Evolutionary conservation across 2,329 filamentous ascomycete genomes (phyloP), one percentile per base, ranked within the genome.

Genomic region (Xylaria sp.): DNA sequence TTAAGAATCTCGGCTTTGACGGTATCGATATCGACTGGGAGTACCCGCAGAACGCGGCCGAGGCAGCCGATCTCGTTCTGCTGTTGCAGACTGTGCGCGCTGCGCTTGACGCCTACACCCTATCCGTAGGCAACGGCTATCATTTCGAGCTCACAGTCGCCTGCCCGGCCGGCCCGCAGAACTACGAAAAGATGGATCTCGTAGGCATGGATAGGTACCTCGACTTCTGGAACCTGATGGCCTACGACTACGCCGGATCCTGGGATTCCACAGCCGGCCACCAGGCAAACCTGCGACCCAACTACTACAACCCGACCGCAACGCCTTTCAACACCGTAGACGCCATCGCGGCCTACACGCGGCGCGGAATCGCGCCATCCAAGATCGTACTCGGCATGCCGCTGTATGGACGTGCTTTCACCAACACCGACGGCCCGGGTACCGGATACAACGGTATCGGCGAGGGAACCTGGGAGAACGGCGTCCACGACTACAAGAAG

Each of bases 371-470:
- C 0, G 70, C 80, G 0, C 71, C 85, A 0, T 71, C 79, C 62
- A 97, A 96, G 76, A 84, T 97, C 57, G 89, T 96, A 2, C 74
- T 97, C 11, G 92, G 93, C 2, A 93, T 97, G 89, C 92, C 93
- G 1, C 78, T 97, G 10, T 97, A 97, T 71, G 93, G 93, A 1
- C 89, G 92, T 42, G 85, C 90, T 0, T 97, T 97, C 72, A 80
- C 86, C 66, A 83, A 85, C 64, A 97, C 93, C 0, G 81, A 88
- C 30, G 92, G 92, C 0, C 82, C 85, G 0, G 93, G 93, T 30
- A 30, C 0, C 73, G 78, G 37, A 0, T 97, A 82, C 75, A 82
- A 74, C 53, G 92, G 91, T 5, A 80, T 90, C 7, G 92, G 92
- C 1, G 80, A 86, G 57, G 93, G 92, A 0, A 89, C 83, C 58